Percentiles rank a stretch among this genome's conserved stretches.
Evolutionary conservation across 345 rosid species (phyloP).

Genomic region (Salix exigua): DNA sequence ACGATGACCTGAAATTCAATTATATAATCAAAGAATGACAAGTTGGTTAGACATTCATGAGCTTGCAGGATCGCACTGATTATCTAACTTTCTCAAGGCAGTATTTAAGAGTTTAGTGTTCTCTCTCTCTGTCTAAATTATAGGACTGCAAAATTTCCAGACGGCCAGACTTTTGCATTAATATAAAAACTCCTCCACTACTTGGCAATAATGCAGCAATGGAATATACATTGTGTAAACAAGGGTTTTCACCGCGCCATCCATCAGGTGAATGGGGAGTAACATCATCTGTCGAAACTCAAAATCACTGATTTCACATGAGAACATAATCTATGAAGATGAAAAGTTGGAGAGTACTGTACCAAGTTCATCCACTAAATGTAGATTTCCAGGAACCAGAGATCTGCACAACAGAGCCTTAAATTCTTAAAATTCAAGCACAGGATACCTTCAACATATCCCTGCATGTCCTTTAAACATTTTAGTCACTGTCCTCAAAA

Average conservation of each 20-base stretch:
- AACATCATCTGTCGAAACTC: not conserved
- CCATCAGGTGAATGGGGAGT: not conserved
- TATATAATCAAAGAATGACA: too few relatives aligned
- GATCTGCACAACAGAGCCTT: not conserved
- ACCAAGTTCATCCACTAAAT: not conserved
- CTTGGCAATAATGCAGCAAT: not conserved
- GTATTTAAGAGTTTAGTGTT: too few relatives aligned
- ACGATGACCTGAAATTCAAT: too few relatives aligned
- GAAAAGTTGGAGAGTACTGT: not conserved
- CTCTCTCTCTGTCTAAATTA: too few relatives aligned
- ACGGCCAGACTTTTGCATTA: not conserved
- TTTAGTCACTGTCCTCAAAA: not conserved
- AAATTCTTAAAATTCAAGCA: slow-evolving; percentile 3
- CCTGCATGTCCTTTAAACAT: not conserved
- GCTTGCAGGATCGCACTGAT: too few relatives aligned
- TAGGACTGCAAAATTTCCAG: not conserved
- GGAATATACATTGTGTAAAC: not conserved
- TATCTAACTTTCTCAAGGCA: too few relatives aligned
- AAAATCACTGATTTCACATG: not conserved
- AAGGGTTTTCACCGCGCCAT: too few relatives aligned
- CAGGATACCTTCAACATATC: not conserved
- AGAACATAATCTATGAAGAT: not conserved
- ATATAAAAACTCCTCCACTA: not conserved
- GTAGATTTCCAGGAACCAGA: not conserved
- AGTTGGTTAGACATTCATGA: too few relatives aligned